Evolutionary conservation across 257 asterid genomes (phyloP).

Genomic region (Gardenia jasminoides): DNA sequence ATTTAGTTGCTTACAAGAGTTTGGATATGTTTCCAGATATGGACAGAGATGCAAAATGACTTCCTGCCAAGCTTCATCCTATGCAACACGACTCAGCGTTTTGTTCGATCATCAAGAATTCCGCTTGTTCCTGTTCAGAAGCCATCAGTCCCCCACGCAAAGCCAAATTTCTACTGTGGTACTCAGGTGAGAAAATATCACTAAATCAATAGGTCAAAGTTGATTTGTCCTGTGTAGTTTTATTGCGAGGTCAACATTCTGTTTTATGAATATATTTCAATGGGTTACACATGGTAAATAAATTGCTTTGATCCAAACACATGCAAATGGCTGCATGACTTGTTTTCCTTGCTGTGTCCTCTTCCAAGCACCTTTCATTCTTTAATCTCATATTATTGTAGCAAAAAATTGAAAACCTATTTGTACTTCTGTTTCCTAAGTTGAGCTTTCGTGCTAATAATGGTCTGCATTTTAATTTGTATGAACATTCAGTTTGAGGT

Average conservation of each 20-base stretch:
- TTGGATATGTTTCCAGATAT: conserved; percentile 55
- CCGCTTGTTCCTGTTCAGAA: conserved; percentile 78
- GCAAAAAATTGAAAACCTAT: not conserved
- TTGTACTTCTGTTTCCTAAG: not conserved
- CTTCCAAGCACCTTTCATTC: not conserved
- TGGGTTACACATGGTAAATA: not conserved
- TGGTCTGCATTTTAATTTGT: not conserved
- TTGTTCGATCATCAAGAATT: conserved; percentile 82
- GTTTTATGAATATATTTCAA: conserved; percentile 1
- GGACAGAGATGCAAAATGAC: conserved; percentile 98
- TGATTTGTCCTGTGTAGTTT: not conserved
- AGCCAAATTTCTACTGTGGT: conserved; percentile 92
- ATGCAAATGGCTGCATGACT: not conserved
- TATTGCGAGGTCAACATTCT: not conserved
- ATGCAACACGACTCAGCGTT: conserved; percentile 97
- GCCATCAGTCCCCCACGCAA: conserved; percentile 91
- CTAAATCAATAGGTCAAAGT: not conserved
- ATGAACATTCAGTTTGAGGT: not conserved
- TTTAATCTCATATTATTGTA: not conserved
- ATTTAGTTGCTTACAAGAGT: conserved; percentile 21
- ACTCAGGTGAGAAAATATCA: conserved; percentile 67
- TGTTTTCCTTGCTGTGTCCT: not conserved
- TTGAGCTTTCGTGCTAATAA: not conserved
- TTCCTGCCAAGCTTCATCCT: conserved; percentile 91
- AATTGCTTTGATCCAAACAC: not conserved